phyloP scores from a whole-genome alignment of 2,329 filamentous ascomycete genomes.

The Parastagonospora nodorum region DNA sequence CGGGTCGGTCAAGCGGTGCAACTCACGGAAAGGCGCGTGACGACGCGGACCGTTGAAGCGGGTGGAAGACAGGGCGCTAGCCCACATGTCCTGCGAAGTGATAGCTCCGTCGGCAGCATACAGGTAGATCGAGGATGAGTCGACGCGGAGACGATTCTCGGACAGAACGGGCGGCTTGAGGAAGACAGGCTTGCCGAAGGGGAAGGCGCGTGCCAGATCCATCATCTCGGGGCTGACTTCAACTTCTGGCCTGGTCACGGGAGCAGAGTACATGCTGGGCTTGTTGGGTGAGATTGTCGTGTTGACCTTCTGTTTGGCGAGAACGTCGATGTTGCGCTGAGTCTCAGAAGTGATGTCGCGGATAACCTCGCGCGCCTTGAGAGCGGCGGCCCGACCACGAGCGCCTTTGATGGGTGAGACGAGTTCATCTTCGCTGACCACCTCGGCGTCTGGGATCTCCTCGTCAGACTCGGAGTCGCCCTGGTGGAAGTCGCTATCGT shows the following conservation, averaged over 20 bases:
- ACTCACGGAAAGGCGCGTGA: slow-evolving; percentile 28
- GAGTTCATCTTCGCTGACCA: neutral
- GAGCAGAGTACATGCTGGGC: neutral
- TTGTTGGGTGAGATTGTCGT: neutral
- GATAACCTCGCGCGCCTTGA: slow-evolving; percentile 15
- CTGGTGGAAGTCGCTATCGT: slow-evolving; percentile 24
- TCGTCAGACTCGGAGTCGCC: slow-evolving; percentile 16
- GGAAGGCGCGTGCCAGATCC: slow-evolving; percentile 7
- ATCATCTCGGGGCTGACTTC: slow-evolving; percentile 12
- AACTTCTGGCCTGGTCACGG: neutral
- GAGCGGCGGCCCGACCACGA: slow-evolving; percentile 12
- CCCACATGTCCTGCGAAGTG: slow-evolving; percentile 14
- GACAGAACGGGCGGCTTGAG: slow-evolving; percentile 22
- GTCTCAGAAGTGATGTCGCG: slow-evolving; percentile 9
- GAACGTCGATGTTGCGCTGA: slow-evolving; percentile 2
- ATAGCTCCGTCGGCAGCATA: slow-evolving; percentile 17
- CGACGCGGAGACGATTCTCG: slow-evolving; percentile 23
- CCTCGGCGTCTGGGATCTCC: slow-evolving; percentile 7
- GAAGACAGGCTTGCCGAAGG: slow-evolving; percentile 6
- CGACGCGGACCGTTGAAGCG: slow-evolving; percentile 27
- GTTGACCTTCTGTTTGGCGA: neutral
- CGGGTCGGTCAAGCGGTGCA: slow-evolving; percentile 30
- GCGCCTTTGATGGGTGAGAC: neutral
- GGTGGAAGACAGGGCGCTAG: slow-evolving; percentile 15
- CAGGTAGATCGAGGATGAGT: slow-evolving; percentile 16